Percentiles rank a stretch among this genome's conserved stretches.
phyloP scores from a whole-genome alignment of 164 flowering plant genomes.

The Akebia trifoliata region DNA sequence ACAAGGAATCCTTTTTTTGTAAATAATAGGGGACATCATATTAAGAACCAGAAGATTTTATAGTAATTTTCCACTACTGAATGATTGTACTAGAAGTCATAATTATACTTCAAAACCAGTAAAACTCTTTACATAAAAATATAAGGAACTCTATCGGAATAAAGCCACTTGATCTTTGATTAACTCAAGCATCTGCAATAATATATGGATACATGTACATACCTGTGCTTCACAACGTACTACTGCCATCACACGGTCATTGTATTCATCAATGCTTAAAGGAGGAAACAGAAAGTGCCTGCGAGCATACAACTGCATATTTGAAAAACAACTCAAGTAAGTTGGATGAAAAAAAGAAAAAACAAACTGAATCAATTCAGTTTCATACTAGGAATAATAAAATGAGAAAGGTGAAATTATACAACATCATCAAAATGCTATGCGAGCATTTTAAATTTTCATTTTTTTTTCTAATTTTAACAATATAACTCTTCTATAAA shows the following conservation, averaged over 20 bases:
- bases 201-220: conserved; percentile 8
- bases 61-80: too few relatives aligned
- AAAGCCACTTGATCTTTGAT: not conserved
- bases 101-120: too few relatives aligned
- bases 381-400: not conserved
- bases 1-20: too few relatives aligned
- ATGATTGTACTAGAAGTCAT: too few relatives aligned
- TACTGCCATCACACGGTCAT: conserved; percentile 79
- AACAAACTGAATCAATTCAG: not conserved
- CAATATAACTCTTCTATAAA: too few relatives aligned
- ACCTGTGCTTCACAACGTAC: conserved; percentile 97
- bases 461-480: too few relatives aligned
- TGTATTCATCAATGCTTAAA: conserved; percentile 71
- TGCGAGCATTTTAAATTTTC: too few relatives aligned
- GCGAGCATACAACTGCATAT: conserved; percentile 84
- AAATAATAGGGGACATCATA: too few relatives aligned
- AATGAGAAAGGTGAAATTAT: not conserved
- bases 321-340: conserved; percentile 7
- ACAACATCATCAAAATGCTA: too few relatives aligned
- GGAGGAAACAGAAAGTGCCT: conserved; percentile 89
- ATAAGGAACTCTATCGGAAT: too few relatives aligned
- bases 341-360: not conserved
- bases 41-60: too few relatives aligned
- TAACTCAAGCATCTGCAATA: not conserved
- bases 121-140: too few relatives aligned